phyloP scores from a whole-genome alignment of 2,329 filamentous ascomycete species.

The Ascocoryne sarcoides region DNA sequence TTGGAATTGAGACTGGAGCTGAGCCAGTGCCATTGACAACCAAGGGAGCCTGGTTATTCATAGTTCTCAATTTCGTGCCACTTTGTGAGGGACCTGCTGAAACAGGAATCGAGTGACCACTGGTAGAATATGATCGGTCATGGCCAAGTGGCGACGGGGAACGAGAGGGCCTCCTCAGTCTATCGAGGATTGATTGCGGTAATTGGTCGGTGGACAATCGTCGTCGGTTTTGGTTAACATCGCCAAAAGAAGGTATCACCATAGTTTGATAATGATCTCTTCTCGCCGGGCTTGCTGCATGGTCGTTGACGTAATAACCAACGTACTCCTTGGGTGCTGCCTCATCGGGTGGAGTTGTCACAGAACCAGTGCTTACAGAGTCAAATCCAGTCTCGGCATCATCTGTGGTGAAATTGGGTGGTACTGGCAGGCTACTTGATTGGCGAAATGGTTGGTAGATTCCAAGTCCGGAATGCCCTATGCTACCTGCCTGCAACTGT shows the following conservation, averaged over 20 bases:
- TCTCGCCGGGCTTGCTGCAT: slow-evolving; percentile 12
- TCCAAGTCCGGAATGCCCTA: slow-evolving; percentile 30
- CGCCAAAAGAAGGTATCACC: slow-evolving; percentile 27
- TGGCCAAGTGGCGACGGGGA: slow-evolving; percentile 30
- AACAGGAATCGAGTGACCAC: slow-evolving; percentile 19
- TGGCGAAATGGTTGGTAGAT: slow-evolving; percentile 22
- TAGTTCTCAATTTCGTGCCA: slow-evolving; percentile 20
- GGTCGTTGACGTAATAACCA: slow-evolving; percentile 27
- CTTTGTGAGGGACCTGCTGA: slow-evolving; percentile 18
- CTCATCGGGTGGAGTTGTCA: slow-evolving; percentile 21
- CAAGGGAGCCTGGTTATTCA: slow-evolving; percentile 22
- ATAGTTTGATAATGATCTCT: slow-evolving; percentile 17
- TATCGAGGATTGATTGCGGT: slow-evolving; percentile 27
- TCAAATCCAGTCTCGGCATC: slow-evolving; percentile 19
- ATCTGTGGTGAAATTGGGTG: slow-evolving; percentile 49
- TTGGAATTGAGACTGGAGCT: slow-evolving; percentile 20
- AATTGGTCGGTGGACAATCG: slow-evolving; percentile 28
- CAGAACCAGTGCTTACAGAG: slow-evolving; percentile 6
- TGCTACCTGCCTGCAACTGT: slow-evolving; percentile 31
- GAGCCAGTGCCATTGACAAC: slow-evolving; percentile 28
- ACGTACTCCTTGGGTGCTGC: slow-evolving; percentile 26
- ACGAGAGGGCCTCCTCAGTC: slow-evolving; percentile 25
- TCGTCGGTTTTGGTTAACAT: slow-evolving; percentile 20
- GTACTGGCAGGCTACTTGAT: slow-evolving; percentile 42
- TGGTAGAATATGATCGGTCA: slow-evolving; percentile 25